A percentile compares a stretch with the other conserved stretches of the same genome.
phyloP scores from a whole-genome alignment of 2,329 filamentous ascomycete species.

The Clathrospora elynae region DNA sequence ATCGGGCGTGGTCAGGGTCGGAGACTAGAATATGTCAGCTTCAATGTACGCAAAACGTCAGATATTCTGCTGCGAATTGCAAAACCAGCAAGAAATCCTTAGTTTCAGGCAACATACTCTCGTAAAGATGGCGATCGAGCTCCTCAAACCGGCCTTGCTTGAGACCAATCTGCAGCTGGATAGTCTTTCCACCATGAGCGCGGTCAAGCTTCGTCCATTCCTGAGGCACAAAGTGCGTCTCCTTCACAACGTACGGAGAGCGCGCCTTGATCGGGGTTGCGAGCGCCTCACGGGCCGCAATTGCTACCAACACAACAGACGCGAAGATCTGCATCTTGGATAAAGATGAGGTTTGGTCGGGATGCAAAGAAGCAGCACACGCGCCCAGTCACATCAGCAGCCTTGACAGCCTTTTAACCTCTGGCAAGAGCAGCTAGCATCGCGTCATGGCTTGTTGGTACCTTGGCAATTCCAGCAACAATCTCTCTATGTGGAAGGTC shows the following conservation, averaged over 20 bases:
- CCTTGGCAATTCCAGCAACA: constrained; percentile 2
- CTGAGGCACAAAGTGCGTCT: constrained; percentile 58
- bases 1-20: constrained; percentile 57
- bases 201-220: constrained; percentile 57
- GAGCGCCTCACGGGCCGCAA: constrained; percentile 38
- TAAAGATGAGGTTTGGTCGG: not conserved
- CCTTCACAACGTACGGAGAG: constrained; percentile 60
- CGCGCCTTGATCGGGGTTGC: constrained; percentile 47
- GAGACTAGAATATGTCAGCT: constrained; percentile 23
- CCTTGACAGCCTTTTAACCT: constrained; percentile 13
- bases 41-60: not conserved
- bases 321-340: constrained; percentile 20
- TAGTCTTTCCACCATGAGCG: constrained; percentile 55
- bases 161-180: constrained; percentile 63
- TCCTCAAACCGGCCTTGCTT: constrained; percentile 63
- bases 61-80: not conserved
- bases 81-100: too few relatives aligned
- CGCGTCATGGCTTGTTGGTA: constrained; percentile 2
- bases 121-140: constrained; percentile 60
- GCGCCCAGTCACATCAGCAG: constrained; percentile 1
- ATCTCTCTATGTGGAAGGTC: constrained; percentile 5
- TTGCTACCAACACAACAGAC: constrained; percentile 32
- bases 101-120: constrained; percentile 47
- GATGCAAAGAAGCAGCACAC: constrained; percentile 4
- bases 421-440: constrained; percentile 3